phyloP scores from a whole-genome alignment of 306 rosid species.

The Acacia acuminata region DNA sequence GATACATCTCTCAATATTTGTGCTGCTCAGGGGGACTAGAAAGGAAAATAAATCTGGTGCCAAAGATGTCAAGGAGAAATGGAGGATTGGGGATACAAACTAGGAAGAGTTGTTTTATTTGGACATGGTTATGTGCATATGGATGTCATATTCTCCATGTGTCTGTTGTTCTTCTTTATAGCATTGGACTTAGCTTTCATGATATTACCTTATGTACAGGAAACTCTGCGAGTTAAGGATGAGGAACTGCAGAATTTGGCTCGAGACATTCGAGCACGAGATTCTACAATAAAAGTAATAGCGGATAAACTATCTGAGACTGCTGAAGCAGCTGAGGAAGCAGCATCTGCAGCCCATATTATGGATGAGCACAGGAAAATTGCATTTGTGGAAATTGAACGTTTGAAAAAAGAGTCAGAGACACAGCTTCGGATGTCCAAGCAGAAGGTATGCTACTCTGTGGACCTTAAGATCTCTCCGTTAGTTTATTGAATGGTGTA shows the following conservation, averaged over 20 bases:
- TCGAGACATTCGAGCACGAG: slow-evolving; percentile 88
- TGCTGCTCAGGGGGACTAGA: neutral
- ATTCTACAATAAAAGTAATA: slow-evolving; percentile 88
- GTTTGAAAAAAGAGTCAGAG: slow-evolving; percentile 61
- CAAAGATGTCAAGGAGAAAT: neutral
- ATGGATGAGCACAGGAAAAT: slow-evolving; percentile 91
- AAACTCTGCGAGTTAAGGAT: slow-evolving; percentile 89
- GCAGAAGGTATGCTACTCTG: slow-evolving; percentile 55
- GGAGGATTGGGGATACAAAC: neutral
- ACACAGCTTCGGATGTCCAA: slow-evolving; percentile 58
- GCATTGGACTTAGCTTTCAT: slow-evolving; percentile 29
- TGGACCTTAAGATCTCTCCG: neutral
- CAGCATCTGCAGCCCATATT: slow-evolving; percentile 93
- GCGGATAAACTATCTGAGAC: slow-evolving; percentile 95
- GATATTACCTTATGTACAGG: slow-evolving; percentile 51
- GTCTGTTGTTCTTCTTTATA: slow-evolving; percentile 19
- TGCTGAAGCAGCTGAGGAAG: slow-evolving; percentile 99
- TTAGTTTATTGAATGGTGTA: neutral
- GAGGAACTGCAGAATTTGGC: slow-evolving; percentile 95
- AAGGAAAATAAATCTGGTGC: neutral
- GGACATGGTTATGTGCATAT: slow-evolving; percentile 4
- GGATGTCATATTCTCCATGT: slow-evolving; percentile 17
- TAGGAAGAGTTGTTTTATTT: neutral
- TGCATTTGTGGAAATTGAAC: slow-evolving; percentile 75
- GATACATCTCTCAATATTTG: too few relatives aligned